Percentiles rank a stretch among this genome's conserved stretches.
phyloP scores from a whole-genome alignment of 2,329 filamentous ascomycete species.

The Penicillium hordei region DNA sequence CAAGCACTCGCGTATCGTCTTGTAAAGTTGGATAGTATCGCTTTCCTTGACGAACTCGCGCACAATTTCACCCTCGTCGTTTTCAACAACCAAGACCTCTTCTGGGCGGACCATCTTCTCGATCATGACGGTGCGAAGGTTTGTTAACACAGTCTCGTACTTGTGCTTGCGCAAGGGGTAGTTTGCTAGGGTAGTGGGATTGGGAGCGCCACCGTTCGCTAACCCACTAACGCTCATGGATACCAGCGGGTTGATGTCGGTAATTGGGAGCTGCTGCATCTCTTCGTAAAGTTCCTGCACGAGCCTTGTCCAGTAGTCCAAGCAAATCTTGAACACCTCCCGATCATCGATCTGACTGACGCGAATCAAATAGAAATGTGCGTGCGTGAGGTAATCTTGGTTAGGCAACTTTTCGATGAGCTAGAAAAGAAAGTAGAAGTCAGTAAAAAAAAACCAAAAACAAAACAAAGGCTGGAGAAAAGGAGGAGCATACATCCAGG shows the following conservation, averaged over 20 bases:
- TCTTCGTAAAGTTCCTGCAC: constrained; percentile 98
- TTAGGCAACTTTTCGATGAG: constrained; percentile 96
- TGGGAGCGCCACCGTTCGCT: constrained; percentile 77
- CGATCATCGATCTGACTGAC: constrained; percentile 98
- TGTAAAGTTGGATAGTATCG: constrained; percentile 98
- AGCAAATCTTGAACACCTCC: constrained; percentile 98
- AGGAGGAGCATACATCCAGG: constrained; percentile 61
- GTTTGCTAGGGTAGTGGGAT: constrained; percentile 79
- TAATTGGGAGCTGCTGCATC: constrained; percentile 94
- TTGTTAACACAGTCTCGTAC: constrained; percentile 90
- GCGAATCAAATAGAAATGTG: constrained; percentile 95
- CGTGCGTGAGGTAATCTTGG: constrained; percentile 89
- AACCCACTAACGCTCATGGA: constrained; percentile 70
- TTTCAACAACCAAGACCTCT: constrained; percentile 98
- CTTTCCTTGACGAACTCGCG: constrained; percentile 99
- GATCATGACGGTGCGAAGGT: constrained; percentile 96
- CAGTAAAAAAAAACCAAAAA: constrained; percentile 11
- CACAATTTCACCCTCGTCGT: constrained; percentile 98
- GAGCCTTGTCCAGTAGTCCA: constrained; percentile 98
- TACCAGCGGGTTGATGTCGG: constrained; percentile 86
- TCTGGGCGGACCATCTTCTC: constrained; percentile 99
- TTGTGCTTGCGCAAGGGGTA: constrained; percentile 97
- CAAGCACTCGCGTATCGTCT: constrained; percentile 94
- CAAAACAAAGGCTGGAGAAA: background rate
- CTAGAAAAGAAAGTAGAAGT: constrained; percentile 42